phyloP scores from a whole-genome alignment of 306 rosid species.

The Astragalus glycyphyllos region DNA sequence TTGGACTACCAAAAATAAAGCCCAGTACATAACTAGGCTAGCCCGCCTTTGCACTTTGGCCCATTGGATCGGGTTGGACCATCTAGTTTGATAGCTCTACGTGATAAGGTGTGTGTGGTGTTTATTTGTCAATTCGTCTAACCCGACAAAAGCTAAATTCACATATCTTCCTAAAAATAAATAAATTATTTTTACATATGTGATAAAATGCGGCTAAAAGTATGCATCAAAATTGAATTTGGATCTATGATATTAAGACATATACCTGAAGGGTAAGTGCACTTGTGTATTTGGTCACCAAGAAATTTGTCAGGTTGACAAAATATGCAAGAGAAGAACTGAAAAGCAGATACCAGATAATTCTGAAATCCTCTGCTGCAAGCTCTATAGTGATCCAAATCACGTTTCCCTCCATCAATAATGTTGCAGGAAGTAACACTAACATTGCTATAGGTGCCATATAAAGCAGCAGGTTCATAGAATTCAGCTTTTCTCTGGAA shows the following conservation, averaged over 20 bases:
- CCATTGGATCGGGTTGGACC: too few relatives aligned
- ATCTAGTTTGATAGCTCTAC: too few relatives aligned
- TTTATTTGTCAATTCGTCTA: too few relatives aligned
- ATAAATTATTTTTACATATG: background rate
- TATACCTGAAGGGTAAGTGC: conserved; percentile 62
- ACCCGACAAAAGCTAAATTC: too few relatives aligned
- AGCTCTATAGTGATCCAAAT: conserved; percentile 49
- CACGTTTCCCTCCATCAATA: conserved; percentile 52
- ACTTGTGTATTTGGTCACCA: conserved; percentile 61
- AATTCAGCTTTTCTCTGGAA: conserved; percentile 52
- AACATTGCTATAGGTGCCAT: conserved; percentile 58
- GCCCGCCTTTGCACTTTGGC: too few relatives aligned
- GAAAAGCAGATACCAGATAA: conserved; percentile 52
- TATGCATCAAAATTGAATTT: background rate
- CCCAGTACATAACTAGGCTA: too few relatives aligned
- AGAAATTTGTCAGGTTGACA: conserved; percentile 55
- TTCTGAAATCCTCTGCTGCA: conserved; percentile 50
- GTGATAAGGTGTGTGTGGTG: too few relatives aligned
- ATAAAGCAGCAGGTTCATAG: conserved; percentile 58
- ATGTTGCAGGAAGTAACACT: conserved; percentile 53
- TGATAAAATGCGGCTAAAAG: background rate
- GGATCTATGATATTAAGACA: conserved; percentile 20
- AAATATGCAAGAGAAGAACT: conserved; percentile 56
- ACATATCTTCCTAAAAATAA: too few relatives aligned
- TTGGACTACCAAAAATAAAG: too few relatives aligned